phyloP scores from a whole-genome alignment of 1,284 basidiomycete genomes.

The Rhodotorula sp. region DNA sequence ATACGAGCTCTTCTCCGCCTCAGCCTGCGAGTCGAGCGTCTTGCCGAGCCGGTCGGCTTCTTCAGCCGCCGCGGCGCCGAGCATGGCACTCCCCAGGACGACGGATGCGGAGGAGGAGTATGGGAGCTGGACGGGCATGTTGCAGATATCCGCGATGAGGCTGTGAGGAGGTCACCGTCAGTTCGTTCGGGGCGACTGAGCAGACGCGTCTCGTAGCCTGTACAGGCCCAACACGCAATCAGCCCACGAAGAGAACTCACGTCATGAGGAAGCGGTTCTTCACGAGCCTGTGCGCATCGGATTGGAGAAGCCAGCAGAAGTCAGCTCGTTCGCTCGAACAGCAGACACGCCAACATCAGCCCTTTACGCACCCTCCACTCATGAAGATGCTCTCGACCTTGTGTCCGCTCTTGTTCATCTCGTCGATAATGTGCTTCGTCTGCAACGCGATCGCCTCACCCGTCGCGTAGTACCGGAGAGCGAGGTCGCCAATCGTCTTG shows the following conservation, averaged over 20 bases:
- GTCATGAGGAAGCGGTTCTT: slow-evolving; percentile 80
- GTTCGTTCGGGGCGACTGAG: no score
- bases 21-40: slow-evolving; percentile 50
- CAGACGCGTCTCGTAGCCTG: no score
- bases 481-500: slow-evolving; percentile 72
- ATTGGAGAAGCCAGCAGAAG: not conserved
- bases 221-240: no score
- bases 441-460: slow-evolving; percentile 94
- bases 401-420: slow-evolving; percentile 85
- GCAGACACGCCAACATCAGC: not conserved
- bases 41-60: slow-evolving; percentile 38
- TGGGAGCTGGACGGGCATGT: slow-evolving; percentile 80
- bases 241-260: slow-evolving; percentile 7
- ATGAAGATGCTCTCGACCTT: slow-evolving; percentile 83
- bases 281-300: slow-evolving; percentile 59
- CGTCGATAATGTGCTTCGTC: slow-evolving; percentile 89
- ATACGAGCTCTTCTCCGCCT: slow-evolving; percentile 54
- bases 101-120: slow-evolving; percentile 73
- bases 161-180: not conserved
- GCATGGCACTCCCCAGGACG: slow-evolving; percentile 88
- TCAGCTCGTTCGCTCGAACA: no score
- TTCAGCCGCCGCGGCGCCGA: slow-evolving; percentile 82
- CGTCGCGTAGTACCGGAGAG: slow-evolving; percentile 84
- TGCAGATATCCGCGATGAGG: slow-evolving; percentile 80
- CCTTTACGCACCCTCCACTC: slow-evolving; percentile 54